These are phyloP conservation scores for Hyaloscypha variabilis DNA, from an alignment of 495 filamentous ascomycete species.

Conservation along the genomic window DNA sequence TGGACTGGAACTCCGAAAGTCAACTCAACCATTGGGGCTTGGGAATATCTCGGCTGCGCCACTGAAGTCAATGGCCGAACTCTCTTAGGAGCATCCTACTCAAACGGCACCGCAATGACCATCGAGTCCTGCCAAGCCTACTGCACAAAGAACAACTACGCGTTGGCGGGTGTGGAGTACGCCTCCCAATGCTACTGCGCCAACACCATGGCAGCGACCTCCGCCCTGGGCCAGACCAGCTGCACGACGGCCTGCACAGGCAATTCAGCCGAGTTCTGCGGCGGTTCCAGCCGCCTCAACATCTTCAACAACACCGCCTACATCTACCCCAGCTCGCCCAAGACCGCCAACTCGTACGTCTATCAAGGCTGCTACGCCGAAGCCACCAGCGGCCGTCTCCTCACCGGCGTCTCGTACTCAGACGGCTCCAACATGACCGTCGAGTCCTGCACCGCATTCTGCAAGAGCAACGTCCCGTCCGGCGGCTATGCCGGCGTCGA, in stretches of 20 bases:
- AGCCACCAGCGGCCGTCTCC: slow-evolving; percentile 24
- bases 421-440: slow-evolving; percentile 45
- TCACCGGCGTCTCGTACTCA: slow-evolving; percentile 29
- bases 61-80: slow-evolving; percentile 24
- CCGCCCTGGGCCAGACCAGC: slow-evolving; percentile 30
- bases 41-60: slow-evolving; percentile 31
- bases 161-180: slow-evolving; percentile 44
- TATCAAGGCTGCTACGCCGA: slow-evolving; percentile 39
- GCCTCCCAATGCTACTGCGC: slow-evolving; percentile 41
- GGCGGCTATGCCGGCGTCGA: slow-evolving; percentile 40
- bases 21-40: slow-evolving; percentile 20
- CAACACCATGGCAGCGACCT: slow-evolving; percentile 30
- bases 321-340: slow-evolving; percentile 12
- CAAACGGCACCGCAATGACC: slow-evolving; percentile 42
- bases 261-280: slow-evolving; percentile 44
- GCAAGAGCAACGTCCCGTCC: slow-evolving; percentile 33
- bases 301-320: slow-evolving; percentile 40
- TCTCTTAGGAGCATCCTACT: slow-evolving; percentile 29
- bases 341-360: slow-evolving; percentile 22
- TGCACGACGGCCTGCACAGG: slow-evolving; percentile 42
- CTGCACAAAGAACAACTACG: slow-evolving; percentile 38
- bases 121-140: slow-evolving; percentile 43
- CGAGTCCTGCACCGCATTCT: slow-evolving; percentile 43
- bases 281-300: slow-evolving; percentile 40
- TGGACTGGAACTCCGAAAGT: slow-evolving; percentile 21